phyloP scores from a whole-genome alignment of 1,284 basidiomycete species.

The Ganoderma boninense region DNA sequence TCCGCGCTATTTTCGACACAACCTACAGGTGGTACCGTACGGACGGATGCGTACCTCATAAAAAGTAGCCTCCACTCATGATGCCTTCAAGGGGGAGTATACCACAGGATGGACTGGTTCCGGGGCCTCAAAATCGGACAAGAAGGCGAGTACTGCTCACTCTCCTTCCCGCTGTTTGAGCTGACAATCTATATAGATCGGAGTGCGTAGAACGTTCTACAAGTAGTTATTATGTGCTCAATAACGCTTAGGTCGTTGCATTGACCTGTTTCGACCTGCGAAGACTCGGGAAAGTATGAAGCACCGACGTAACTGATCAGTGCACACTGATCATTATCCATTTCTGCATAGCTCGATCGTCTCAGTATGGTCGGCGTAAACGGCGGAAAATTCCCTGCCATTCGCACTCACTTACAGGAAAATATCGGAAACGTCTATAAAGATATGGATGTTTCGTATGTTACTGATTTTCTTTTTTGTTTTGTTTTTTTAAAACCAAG shows the following conservation, averaged over 20 bases:
- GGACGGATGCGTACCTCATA: slow-evolving; percentile 7
- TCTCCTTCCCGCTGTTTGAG: background rate
- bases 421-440: slow-evolving; percentile 89
- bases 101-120: slow-evolving; percentile 93
- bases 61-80: background rate
- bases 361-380: slow-evolving; percentile 87
- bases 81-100: slow-evolving; percentile 75
- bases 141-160: slow-evolving; percentile 67
- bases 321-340: background rate
- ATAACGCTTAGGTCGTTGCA: slow-evolving; percentile 75
- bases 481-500: slow-evolving; percentile 12
- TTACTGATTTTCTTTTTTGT: too few species aligned
- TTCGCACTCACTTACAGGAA: slow-evolving; percentile 81
- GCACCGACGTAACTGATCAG: background rate
- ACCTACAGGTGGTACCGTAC: slow-evolving; percentile 35
- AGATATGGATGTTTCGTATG: slow-evolving; percentile 84
- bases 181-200: slow-evolving; percentile 56
- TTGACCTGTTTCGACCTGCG: slow-evolving; percentile 92
- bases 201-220: slow-evolving; percentile 54
- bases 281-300: slow-evolving; percentile 79
- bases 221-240: background rate
- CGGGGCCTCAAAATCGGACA: slow-evolving; percentile 93
- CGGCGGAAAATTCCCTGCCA: slow-evolving; percentile 87
- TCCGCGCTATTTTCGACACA: slow-evolving; percentile 20
- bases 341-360: slow-evolving; percentile 61